A percentile compares a stretch with the other conserved stretches of the same genome.
Evolutionary conservation across 306 rosid species (phyloP).

Genomic region (Betula pendula): DNA sequence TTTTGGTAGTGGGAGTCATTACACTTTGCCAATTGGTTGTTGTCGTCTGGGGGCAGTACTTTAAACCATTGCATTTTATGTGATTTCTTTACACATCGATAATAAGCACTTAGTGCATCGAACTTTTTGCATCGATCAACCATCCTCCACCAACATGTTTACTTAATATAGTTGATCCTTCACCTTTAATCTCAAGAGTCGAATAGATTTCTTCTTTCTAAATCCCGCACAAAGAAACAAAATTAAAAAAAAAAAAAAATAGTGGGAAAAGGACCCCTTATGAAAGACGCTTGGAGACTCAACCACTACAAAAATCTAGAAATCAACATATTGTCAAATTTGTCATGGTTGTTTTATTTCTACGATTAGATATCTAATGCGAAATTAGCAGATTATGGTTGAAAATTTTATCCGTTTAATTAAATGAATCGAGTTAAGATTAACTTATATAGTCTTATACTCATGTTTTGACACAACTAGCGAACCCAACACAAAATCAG

Average conservation of each 20-base stretch:
- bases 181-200: not conserved
- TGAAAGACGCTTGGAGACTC: not conserved
- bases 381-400: too few species aligned
- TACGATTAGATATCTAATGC: not conserved
- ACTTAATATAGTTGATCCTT: not conserved
- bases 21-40: not conserved
- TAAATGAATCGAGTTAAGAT: too few species aligned
- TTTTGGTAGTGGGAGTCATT: conserved; percentile 10
- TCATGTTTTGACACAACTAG: too few species aligned
- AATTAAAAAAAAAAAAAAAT: too few species aligned
- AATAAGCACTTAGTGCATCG: conserved; percentile 3
- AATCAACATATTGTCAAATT: conserved; percentile 28
- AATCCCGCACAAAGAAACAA: not conserved
- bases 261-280: not conserved
- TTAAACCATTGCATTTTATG: not conserved
- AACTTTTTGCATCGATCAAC: not conserved
- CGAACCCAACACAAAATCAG: too few species aligned
- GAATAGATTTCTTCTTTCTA: not conserved
- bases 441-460: too few species aligned
- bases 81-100: conserved; percentile 16
- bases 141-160: not conserved
- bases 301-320: conserved; percentile 5
- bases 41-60: conserved; percentile 1
- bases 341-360: conserved; percentile 25
- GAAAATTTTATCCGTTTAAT: too few species aligned